Evolutionary conservation across 495 filamentous ascomycete species (phyloP).

Genomic region (Podospora bellae-mahoneyi): DNA sequence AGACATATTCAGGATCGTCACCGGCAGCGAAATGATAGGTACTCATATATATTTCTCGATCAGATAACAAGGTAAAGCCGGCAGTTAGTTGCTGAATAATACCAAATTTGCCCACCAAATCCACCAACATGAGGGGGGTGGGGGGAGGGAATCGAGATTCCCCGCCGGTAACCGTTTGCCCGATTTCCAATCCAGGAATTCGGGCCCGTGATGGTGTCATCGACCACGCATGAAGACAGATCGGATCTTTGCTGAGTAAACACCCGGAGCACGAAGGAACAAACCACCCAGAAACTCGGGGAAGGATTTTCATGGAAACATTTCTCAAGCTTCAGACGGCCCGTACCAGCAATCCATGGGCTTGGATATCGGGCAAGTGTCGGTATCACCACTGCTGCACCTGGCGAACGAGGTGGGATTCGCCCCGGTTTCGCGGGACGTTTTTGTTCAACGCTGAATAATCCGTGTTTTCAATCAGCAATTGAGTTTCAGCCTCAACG

Average conservation of each 20-base stretch:
- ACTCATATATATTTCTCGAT: slow-evolving; percentile 5
- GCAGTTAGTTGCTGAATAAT: background rate
- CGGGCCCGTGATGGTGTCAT: slow-evolving; percentile 2
- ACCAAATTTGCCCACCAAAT: background rate
- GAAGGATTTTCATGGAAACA: background rate
- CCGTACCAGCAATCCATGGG: background rate
- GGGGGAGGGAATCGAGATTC: background rate
- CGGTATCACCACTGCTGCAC: background rate
- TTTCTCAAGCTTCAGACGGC: background rate
- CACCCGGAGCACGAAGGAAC: background rate
- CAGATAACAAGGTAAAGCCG: background rate
- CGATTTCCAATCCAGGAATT: slow-evolving; percentile 7
- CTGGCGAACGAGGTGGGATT: background rate
- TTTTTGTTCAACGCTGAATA: background rate
- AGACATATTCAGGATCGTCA: background rate
- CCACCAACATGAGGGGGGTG: background rate
- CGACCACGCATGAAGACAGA: background rate
- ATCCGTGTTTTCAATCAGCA: background rate
- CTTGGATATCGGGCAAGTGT: background rate
- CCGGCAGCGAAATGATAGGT: background rate
- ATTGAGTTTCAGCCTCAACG: background rate
- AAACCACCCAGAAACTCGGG: too few species aligned
- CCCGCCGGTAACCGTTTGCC: background rate
- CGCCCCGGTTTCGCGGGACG: background rate
- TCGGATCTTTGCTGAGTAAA: slow-evolving; percentile 10